Evolutionary conservation across 106 monocot genomes (phyloP).

Genomic region (Acorus gramineus): DNA sequence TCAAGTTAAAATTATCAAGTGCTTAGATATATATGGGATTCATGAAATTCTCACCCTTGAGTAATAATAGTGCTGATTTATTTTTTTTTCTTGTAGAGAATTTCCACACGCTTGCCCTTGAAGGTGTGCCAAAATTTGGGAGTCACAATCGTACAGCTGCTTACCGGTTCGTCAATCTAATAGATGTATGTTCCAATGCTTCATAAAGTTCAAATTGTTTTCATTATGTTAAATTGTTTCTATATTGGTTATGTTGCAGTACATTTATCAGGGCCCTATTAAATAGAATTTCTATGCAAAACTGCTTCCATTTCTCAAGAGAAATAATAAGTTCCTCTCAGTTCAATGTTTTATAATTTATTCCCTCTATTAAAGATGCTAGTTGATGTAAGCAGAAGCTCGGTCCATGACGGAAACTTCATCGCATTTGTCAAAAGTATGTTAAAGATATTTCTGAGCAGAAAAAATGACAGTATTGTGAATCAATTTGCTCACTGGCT

Average conservation of each 20-base stretch:
- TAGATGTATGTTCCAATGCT: slow-evolving; percentile 47
- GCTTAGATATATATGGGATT: too few species aligned
- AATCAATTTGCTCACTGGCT: too few species aligned
- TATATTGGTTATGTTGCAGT: not conserved
- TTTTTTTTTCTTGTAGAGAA: slow-evolving; percentile 45
- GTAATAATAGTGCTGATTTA: not conserved
- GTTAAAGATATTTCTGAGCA: too few species aligned
- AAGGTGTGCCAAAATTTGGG: slow-evolving; percentile 81
- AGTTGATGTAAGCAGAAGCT: too few species aligned
- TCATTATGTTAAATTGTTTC: not conserved
- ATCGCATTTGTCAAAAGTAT: too few species aligned
- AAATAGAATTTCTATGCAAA: too few species aligned
- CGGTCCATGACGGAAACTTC: too few species aligned
- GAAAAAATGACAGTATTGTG: too few species aligned
- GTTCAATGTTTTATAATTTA: too few species aligned
- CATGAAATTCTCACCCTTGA: not conserved
- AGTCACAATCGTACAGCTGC: slow-evolving; percentile 74
- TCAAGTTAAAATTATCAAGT: not conserved
- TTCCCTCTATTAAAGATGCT: too few species aligned
- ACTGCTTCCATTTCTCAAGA: too few species aligned
- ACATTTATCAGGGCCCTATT: not conserved
- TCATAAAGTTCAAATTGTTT: not conserved
- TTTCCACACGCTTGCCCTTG: slow-evolving; percentile 86
- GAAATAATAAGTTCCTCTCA: too few species aligned
- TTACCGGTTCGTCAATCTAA: slow-evolving; percentile 84